Base-by-base conservation (phyloP, 23 red algal species). In the Gracilariopsis chorda region DNA sequence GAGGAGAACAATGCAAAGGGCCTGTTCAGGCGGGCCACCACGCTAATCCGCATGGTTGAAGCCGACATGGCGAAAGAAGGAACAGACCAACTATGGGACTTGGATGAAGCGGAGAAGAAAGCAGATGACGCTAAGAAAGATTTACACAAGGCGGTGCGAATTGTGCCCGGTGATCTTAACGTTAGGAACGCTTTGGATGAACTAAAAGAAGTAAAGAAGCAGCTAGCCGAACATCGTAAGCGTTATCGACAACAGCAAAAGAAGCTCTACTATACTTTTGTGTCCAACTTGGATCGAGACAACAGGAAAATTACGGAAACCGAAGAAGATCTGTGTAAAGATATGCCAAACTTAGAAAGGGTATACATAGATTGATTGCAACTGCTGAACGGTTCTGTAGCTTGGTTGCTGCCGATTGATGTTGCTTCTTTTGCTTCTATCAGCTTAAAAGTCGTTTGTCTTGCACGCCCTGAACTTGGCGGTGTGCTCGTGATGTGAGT, bases 21-120 rank as follows among this genome's bases (percentile, higher is more conserved):
- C 37, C 59, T 84, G 40, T 98, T 91, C 29, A 25, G 95, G 36
- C 49, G 91, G 16, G 95, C 67, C 30, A 59, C 51, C 12, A 77
- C 80, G 35, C 80, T 87, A 1, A 81, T 87, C n/a, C 11, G 78
- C 39, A 57, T 89, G 73, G 64, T 91, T 3, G 48, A 78, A 35
- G 46, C 42, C 48, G 90, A 93, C 40, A 87, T 98, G 90, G 83
- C 82, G 8, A 87, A 91, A 3, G 88, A 98, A 49, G 84, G 70
- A 20, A 82, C 70, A n/a, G 79, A 83, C 30, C 67, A 98, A 36
- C 82, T 81, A 7, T 98, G 95, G 95, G 90, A 98, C 73, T 43
- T 94, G 39, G 95, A 98, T 23, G 75, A 55, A 36, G 73, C 80
- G 2, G 90, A 83, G 44, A 24, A 80, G 14, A 82, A 44, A 6